A percentile compares a stretch with the other conserved stretches of the same genome.
phyloP scores from a whole-genome alignment of 2,329 filamentous ascomycete genomes.

The Thyridium curvatum region DNA sequence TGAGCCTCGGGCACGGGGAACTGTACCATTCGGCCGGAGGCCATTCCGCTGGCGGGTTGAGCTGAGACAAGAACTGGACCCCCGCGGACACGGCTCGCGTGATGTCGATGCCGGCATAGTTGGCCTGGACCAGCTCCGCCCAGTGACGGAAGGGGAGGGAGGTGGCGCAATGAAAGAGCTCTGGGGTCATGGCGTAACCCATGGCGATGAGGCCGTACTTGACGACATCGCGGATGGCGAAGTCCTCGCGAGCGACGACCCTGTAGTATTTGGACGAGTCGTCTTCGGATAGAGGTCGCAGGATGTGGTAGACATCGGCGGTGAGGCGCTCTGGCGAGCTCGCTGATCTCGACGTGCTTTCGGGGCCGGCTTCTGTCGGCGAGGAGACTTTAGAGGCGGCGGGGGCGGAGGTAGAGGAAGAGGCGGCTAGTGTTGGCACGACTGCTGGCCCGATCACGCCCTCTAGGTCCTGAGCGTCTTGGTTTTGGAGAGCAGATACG shows the following conservation, averaged over 20 bases:
- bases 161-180: slow-evolving; percentile 1
- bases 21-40: no score
- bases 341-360: not conserved
- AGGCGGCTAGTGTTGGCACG: no score
- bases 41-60: not conserved
- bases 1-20: no score
- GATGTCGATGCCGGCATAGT: not conserved
- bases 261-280: slow-evolving; percentile 2
- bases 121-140: not conserved
- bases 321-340: not conserved
- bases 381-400: no score
- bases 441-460: no score
- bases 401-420: no score
- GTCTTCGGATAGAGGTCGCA: not conserved
- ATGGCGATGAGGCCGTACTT: slow-evolving; percentile 6
- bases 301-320: slow-evolving; percentile 1
- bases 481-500: not conserved
- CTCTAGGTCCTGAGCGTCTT: not conserved
- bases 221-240: slow-evolving; percentile 5
- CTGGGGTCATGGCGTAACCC: slow-evolving; percentile 1
- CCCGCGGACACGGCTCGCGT: slow-evolving; percentile 1
- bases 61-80: not conserved
- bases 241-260: slow-evolving; percentile 3
- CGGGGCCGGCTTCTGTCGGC: no score
- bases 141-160: slow-evolving; percentile 2